Percentiles rank a stretch among this genome's conserved stretches.
These are phyloP conservation scores for Lentinus tigrinus DNA, from an alignment of 768 basidiomycete species.

Conservation along the genomic window DNA sequence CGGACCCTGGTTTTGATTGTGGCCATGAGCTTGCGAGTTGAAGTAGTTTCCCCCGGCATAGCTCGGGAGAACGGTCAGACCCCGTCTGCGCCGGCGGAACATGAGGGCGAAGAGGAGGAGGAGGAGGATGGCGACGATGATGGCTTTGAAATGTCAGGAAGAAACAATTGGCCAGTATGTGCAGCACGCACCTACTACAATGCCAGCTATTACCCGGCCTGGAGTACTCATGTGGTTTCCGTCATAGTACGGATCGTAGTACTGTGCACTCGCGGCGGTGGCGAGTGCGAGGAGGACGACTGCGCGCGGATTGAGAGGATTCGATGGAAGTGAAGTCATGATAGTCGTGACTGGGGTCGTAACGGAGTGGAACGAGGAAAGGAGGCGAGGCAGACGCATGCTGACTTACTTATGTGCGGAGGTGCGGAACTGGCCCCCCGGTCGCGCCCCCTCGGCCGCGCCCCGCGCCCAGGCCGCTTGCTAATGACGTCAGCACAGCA, in stretches of 20 bases:
- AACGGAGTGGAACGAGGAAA: no score
- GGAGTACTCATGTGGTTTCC: background rate
- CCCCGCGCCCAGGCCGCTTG: no score
- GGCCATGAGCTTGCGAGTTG: background rate
- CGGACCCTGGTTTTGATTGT: conserved; percentile 7
- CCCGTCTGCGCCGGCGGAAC: conserved; percentile 12
- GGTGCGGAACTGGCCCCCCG: no score
- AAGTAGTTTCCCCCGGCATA: background rate
- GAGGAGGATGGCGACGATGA: conserved; percentile 9
- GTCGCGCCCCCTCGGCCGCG: no score
- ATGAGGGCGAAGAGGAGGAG: conserved; percentile 1
- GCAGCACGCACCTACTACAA: conserved; percentile 8
- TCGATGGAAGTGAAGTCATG: no score
- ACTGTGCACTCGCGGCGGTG: no score
- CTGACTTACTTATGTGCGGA: no score
- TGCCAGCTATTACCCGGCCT: conserved; percentile 8
- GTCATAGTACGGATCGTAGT: no score
- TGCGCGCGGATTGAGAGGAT: no score
- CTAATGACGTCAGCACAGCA: background rate
- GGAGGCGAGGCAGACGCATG: no score
- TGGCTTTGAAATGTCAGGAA: background rate
- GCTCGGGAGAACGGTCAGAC: conserved; percentile 4
- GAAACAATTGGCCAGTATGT: fast-evolving
- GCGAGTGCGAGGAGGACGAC: no score
- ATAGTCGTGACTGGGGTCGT: no score